Conservation (phyloP, 495 filamentous ascomycete species). For the Astrocystis sublimbata region DNA sequence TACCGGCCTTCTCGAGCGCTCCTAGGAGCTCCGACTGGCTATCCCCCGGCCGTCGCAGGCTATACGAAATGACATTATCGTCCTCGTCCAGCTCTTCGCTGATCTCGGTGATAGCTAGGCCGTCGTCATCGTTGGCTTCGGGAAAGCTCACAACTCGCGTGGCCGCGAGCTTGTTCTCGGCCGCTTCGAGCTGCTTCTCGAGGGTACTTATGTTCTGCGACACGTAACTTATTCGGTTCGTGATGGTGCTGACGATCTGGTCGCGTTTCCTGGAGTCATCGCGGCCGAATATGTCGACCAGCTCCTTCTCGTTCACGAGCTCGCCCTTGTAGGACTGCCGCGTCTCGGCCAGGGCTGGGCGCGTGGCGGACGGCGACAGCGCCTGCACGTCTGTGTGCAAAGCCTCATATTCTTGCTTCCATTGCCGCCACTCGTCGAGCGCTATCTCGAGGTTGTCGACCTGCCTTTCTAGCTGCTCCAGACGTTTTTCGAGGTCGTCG, state of each 20-base stretch:
- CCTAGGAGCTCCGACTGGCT: constrained; percentile 63
- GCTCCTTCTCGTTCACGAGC: constrained; percentile 53
- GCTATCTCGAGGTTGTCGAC: constrained; percentile 72
- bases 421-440: constrained; percentile 82
- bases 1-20: constrained; percentile 68
- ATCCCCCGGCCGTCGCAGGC: constrained; percentile 61
- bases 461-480: constrained; percentile 71
- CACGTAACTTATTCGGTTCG: constrained; percentile 83
- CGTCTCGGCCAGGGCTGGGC: constrained; percentile 47
- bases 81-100: constrained; percentile 90
- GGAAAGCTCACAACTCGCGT: constrained; percentile 46
- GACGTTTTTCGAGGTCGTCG: constrained; percentile 69
- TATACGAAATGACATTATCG: constrained; percentile 73
- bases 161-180: constrained; percentile 66
- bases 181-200: constrained; percentile 65
- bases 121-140: constrained; percentile 60
- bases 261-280: constrained; percentile 49
- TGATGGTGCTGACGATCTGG: constrained; percentile 69
- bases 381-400: constrained; percentile 74
- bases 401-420: constrained; percentile 87
- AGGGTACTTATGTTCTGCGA: constrained; percentile 72
- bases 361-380: constrained; percentile 55
- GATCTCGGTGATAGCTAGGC: constrained; percentile 79
- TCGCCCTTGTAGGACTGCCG: constrained; percentile 45
- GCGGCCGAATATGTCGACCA: constrained; percentile 64